These are phyloP conservation scores for Cucurbita pepo DNA, from an alignment of 306 rosid species.

Conservation along the genomic window DNA sequence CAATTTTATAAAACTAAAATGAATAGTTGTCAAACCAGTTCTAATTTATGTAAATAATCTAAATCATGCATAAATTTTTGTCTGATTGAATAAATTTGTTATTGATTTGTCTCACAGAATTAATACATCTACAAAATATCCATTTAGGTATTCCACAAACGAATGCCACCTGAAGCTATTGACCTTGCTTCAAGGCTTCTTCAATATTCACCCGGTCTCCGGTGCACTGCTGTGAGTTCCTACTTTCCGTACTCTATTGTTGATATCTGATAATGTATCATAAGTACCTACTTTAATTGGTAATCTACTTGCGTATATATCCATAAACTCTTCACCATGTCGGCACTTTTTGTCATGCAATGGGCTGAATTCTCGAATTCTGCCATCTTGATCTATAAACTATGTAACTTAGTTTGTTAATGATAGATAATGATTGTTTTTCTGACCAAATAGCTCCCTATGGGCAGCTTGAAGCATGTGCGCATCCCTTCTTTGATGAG, in stretches of 20 bases:
- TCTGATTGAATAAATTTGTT: not conserved
- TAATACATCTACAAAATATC: slow-evolving; percentile 5
- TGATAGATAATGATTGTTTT: not conserved
- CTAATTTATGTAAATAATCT: not conserved
- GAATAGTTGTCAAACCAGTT: too few relatives aligned
- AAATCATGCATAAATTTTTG: not conserved
- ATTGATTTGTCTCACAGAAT: not conserved
- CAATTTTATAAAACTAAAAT: too few relatives aligned
- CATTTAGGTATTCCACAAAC: slow-evolving; percentile 72
- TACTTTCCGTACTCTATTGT: not conserved
- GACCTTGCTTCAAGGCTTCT: slow-evolving; percentile 96
- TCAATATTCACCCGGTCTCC: slow-evolving; percentile 90
- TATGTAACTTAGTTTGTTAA: not conserved
- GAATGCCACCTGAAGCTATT: slow-evolving; percentile 97
- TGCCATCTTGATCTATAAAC: not conserved
- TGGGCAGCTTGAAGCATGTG: slow-evolving; percentile 83
- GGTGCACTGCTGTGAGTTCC: slow-evolving; percentile 76
- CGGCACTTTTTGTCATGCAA: not conserved
- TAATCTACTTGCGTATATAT: not conserved
- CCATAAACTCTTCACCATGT: not conserved
- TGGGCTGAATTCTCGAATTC: not conserved
- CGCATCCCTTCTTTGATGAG: slow-evolving; percentile 86
- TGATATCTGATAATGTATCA: not conserved
- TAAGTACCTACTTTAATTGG: not conserved
- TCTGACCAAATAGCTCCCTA: not conserved